A percentile compares a stretch with the other conserved stretches of the same genome.
Evolutionary conservation across 148 eudicot genomes (phyloP).

Genomic region (Cornus suecica): DNA sequence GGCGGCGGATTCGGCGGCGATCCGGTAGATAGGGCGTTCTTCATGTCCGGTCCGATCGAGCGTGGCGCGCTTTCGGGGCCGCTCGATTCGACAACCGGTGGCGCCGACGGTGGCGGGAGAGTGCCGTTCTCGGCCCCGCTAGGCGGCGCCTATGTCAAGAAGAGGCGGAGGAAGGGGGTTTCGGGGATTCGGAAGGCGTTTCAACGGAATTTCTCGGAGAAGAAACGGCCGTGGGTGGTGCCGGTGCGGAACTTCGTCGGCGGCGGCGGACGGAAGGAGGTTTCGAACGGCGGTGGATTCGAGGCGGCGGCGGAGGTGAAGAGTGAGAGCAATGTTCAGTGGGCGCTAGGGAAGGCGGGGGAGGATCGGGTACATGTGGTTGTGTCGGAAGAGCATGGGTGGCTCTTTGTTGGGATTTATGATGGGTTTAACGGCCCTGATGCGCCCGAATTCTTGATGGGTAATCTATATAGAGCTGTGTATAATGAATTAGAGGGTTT

Average conservation of each 20-base stretch:
- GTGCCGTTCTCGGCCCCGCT: slow-evolving; percentile 93
- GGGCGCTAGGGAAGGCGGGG: slow-evolving; percentile 98
- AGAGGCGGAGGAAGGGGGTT: slow-evolving; percentile 69
- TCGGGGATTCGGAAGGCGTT: slow-evolving; percentile 54
- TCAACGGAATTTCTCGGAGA: slow-evolving; percentile 69
- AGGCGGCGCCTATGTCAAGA: slow-evolving; percentile 47
- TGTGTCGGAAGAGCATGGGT: slow-evolving; percentile 91
- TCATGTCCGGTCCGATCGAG: slow-evolving; percentile 94
- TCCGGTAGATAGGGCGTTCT: slow-evolving; percentile 53
- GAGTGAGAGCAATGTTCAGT: slow-evolving; percentile 72
- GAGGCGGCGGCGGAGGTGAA: slow-evolving; percentile 16
- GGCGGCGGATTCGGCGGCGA: slow-evolving; percentile 37
- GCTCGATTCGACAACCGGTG: slow-evolving; percentile 36
- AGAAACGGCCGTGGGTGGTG: slow-evolving; percentile 88
- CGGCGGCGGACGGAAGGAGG: slow-evolving; percentile 41
- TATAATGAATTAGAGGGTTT: slow-evolving; percentile 79
- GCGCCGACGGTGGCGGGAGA: slow-evolving; percentile 20
- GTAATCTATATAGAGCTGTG: slow-evolving; percentile 75
- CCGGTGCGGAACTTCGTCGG: slow-evolving; percentile 62
- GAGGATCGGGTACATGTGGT: slow-evolving; percentile 99
- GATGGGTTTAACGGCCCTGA: slow-evolving; percentile 99
- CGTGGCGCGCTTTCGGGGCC: slow-evolving; percentile 92
- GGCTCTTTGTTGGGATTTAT: slow-evolving; percentile 98
- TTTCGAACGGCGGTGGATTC: slow-evolving; percentile 4
- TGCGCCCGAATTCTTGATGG: slow-evolving; percentile 97